Evolutionary conservation across 73 alveolate species (phyloP).

Genomic region (Paramecium sexaurelia): DNA sequence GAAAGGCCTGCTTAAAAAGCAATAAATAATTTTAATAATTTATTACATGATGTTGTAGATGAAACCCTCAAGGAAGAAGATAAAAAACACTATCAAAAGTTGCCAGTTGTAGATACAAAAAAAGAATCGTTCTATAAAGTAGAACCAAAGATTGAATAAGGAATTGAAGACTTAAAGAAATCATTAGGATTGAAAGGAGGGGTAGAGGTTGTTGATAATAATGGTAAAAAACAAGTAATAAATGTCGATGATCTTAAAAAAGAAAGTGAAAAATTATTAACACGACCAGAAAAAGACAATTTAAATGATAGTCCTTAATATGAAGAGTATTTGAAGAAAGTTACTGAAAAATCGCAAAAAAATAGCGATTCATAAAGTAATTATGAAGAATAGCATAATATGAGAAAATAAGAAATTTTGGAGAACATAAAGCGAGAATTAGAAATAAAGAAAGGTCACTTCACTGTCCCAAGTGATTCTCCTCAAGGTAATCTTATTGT

Average conservation of each 20-base stretch:
- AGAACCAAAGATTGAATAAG: not conserved
- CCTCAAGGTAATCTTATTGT: slow-evolving; percentile 1
- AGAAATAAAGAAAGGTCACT: not conserved
- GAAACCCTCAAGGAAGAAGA: not conserved
- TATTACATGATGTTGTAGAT: not conserved
- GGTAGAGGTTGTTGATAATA: not conserved
- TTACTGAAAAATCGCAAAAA: not conserved
- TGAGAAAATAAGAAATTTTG: slow-evolving; percentile 43
- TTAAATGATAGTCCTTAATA: not conserved
- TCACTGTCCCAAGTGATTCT: slow-evolving; percentile 33
- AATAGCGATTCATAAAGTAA: not conserved
- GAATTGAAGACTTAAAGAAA: slow-evolving; percentile 27
- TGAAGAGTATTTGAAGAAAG: not conserved
- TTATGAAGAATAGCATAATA: slow-evolving; percentile 18
- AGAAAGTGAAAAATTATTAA: not conserved
- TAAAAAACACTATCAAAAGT: not conserved
- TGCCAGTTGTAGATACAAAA: not conserved
- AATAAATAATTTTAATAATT: not conserved
- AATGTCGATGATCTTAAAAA: slow-evolving; percentile 15
- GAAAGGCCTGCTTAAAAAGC: slow-evolving; percentile 36
- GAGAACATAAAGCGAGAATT: slow-evolving; percentile 17
- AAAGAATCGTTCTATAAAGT: not conserved
- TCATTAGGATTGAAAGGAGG: slow-evolving; percentile 32
- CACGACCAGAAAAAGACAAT: not conserved
- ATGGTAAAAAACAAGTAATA: not conserved